A percentile compares a stretch with the other conserved stretches of the same genome.
Conservation (phyloP, 2,329 filamentous ascomycete species). For the Beauveria sp. region DNA sequence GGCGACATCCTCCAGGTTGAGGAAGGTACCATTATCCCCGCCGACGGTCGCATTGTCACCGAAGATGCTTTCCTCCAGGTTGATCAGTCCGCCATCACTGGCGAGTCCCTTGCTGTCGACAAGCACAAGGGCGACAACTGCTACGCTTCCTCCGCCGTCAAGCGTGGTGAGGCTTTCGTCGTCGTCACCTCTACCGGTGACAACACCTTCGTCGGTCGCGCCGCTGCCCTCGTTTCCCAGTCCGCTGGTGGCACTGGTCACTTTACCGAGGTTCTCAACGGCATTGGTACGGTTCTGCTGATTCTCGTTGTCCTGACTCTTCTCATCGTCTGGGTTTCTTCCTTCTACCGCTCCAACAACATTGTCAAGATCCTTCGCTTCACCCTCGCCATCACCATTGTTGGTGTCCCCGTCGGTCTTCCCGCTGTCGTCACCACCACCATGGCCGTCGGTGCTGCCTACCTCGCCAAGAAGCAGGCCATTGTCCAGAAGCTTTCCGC, state of each 20-base stretch:
- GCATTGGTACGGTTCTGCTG: constrained; percentile 73
- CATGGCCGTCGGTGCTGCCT: constrained; percentile 88
- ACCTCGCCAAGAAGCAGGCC: constrained; percentile 85
- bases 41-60: constrained; percentile 79
- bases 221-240: constrained; percentile 75
- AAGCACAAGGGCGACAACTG: constrained; percentile 76
- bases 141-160: constrained; percentile 81
- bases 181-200: constrained; percentile 80
- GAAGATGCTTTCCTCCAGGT: constrained; percentile 81
- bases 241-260: constrained; percentile 70
- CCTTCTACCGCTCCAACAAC: constrained; percentile 78
- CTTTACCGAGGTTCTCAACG: constrained; percentile 86
- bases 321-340: constrained; percentile 76
- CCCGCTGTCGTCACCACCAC: constrained; percentile 90
- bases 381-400: constrained; percentile 82
- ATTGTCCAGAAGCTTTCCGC: constrained; percentile 90
- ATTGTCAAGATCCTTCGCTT: constrained; percentile 76
- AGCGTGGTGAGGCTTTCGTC: constrained; percentile 81
- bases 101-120: constrained; percentile 85
- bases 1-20: constrained; percentile 87
- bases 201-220: constrained; percentile 83
- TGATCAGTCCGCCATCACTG: constrained; percentile 86
- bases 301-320: constrained; percentile 70
- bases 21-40: constrained; percentile 85
- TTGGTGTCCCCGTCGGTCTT: constrained; percentile 88